Base-by-base conservation (phyloP, 805 yeast species). In the Suhomyces vadensis region DNA sequence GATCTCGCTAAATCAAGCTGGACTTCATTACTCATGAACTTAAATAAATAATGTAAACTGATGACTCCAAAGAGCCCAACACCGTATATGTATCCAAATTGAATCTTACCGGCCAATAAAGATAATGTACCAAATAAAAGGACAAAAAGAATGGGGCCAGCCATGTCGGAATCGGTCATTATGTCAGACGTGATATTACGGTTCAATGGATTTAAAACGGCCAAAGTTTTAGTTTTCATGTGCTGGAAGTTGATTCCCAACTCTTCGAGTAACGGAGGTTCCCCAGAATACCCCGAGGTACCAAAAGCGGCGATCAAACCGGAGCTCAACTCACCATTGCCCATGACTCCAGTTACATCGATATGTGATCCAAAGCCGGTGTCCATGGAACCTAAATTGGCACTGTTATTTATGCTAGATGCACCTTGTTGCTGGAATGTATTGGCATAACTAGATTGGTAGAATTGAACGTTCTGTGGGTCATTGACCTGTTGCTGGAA, bases 71-170 rank as follows among this genome's bases (percentile, higher is more conserved):
- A 82, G 35, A 94, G 67, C 0, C 97, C 98, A 33, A 94, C 95
- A 31, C 99, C 98, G 59, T 94, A 94, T 39, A 94, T 87, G 64
- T 94, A 94, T 2, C 98, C 98, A 61, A 94, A 94, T 63, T 94
- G 98, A 11, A 92, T 87, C 63, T 92, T 94, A 4, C 99, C 98
- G 1, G 96, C 83, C 35, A 91, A 73, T 40, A 92, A 69, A 42
- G 94, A 70, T 48, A 85, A 81, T 0, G 90, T 77, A 16, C 97
- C 99, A 60, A 92, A 92, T 44, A 89, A 65, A 41, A 94, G 70
- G 57, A 92, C 92, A 64, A 92, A 94, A 31, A 94, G 69, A 24
- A 94, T 74, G 1, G 99, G 99, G 1, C 99, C 99, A 0, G 98
- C 97, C 53, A 94, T 73, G 61, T 94, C 99, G 20, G 94, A 77